These are phyloP conservation scores for Fomitopsis serialis DNA, from an alignment of 768 basidiomycete species.

Conservation along the genomic window DNA sequence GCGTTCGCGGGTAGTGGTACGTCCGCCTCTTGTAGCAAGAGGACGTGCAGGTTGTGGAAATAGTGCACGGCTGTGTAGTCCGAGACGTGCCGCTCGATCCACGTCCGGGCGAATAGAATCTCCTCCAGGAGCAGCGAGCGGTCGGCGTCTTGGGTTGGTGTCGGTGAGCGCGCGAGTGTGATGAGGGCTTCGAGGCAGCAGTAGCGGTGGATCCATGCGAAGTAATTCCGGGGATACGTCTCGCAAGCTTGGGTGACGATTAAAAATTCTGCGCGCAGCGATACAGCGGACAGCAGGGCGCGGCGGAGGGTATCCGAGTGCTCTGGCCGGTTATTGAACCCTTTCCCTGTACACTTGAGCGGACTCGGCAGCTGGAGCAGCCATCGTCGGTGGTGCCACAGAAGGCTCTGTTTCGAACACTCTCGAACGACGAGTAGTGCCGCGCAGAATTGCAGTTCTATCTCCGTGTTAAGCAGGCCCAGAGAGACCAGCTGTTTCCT, in stretches of 20 bases:
- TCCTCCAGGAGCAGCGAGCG: conserved; percentile 37
- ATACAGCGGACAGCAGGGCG: conserved; percentile 26
- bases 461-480: conserved; percentile 29
- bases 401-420: conserved; percentile 57
- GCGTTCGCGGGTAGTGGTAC: neutral
- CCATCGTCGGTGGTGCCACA: conserved; percentile 74
- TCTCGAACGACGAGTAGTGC: conserved; percentile 48
- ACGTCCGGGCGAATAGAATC: conserved; percentile 30
- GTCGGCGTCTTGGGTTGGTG: conserved; percentile 6
- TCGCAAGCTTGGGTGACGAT: conserved; percentile 48
- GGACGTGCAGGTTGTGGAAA: conserved; percentile 22
- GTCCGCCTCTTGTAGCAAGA: neutral
- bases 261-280: conserved; percentile 42
- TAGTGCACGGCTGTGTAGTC: conserved; percentile 65
- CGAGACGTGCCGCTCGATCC: conserved; percentile 61
- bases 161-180: conserved; percentile 8
- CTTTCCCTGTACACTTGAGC: neutral
- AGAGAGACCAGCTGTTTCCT: conserved; percentile 48
- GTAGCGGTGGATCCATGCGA: conserved; percentile 64
- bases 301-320: conserved; percentile 15
- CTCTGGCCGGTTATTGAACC: neutral
- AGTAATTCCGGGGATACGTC: conserved; percentile 67
- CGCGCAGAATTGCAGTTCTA: conserved; percentile 43
- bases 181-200: conserved; percentile 37
- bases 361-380: conserved; percentile 32